phyloP scores from a whole-genome alignment of 2,329 filamentous ascomycete species.

The Catunica adiposa region DNA sequence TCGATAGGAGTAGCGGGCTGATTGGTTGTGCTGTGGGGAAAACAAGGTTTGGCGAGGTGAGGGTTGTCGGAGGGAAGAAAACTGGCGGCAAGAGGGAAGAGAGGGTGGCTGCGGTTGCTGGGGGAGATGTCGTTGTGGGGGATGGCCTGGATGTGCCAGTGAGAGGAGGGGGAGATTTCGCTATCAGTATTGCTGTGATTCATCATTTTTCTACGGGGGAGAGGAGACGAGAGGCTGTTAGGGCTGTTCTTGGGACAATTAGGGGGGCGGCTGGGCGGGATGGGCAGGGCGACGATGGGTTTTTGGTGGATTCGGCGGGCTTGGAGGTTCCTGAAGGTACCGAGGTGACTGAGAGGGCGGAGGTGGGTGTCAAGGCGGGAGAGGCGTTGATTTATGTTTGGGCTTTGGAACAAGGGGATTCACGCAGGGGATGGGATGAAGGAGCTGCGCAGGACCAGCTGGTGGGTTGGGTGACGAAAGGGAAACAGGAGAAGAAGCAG shows the following conservation, averaged over 20 bases:
- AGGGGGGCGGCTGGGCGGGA: slow-evolving; percentile 19
- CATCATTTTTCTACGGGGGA: slow-evolving; percentile 75
- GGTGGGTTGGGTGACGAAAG: slow-evolving; percentile 76
- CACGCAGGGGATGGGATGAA: slow-evolving; percentile 77
- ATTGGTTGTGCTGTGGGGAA: slow-evolving; percentile 56
- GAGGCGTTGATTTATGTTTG: slow-evolving; percentile 77
- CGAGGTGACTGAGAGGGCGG: slow-evolving; percentile 18
- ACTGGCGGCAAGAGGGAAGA: slow-evolving; percentile 22
- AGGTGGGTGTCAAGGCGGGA: slow-evolving; percentile 24
- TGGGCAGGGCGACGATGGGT: background rate
- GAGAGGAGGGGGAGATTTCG: slow-evolving; percentile 49
- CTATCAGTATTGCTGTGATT: slow-evolving; percentile 82
- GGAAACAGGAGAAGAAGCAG: slow-evolving; percentile 16
- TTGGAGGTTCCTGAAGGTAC: slow-evolving; percentile 8
- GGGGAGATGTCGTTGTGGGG: slow-evolving; percentile 53
- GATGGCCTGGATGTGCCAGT: slow-evolving; percentile 77
- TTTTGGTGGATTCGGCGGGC: slow-evolving; percentile 1
- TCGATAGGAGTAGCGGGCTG: slow-evolving; percentile 55
- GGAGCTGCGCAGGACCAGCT: slow-evolving; percentile 76
- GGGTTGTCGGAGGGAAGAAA: background rate
- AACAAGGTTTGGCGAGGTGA: slow-evolving; percentile 19
- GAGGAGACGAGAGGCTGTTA: slow-evolving; percentile 57
- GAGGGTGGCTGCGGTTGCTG: slow-evolving; percentile 18
- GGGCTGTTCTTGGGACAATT: slow-evolving; percentile 52
- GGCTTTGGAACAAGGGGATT: slow-evolving; percentile 82